These are phyloP conservation scores for Priceomyces medius DNA, from an alignment of 805 yeast species.

Conservation along the genomic window DNA sequence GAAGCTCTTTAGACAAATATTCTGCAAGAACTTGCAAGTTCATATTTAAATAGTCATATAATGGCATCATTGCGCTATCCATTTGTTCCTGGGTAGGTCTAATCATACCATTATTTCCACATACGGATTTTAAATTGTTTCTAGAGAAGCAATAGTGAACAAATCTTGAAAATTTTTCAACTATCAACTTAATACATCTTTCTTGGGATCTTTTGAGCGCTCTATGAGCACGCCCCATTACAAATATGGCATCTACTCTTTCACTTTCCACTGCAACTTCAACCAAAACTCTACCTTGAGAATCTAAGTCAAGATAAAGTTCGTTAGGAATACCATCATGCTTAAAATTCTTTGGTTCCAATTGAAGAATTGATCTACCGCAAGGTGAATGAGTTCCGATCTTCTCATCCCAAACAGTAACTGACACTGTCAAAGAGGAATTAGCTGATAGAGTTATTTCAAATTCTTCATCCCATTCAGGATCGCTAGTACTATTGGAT, in stretches of 20 bases:
- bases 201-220: slow-evolving; percentile 63
- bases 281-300: slow-evolving; percentile 66
- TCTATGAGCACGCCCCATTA: slow-evolving; percentile 73
- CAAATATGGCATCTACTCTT: slow-evolving; percentile 74
- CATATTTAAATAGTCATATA: slow-evolving; percentile 70
- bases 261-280: slow-evolving; percentile 79
- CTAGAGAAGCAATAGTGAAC: slow-evolving; percentile 59
- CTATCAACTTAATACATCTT: slow-evolving; percentile 65
- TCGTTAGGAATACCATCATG: slow-evolving; percentile 71
- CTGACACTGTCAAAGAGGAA: slow-evolving; percentile 47
- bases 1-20: slow-evolving; percentile 52
- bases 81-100: slow-evolving; percentile 47
- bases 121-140: slow-evolving; percentile 53
- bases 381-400: slow-evolving; percentile 58
- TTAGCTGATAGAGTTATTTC: slow-evolving; percentile 48
- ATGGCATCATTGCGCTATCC: slow-evolving; percentile 67
- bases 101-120: slow-evolving; percentile 48
- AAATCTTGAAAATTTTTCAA: slow-evolving; percentile 66
- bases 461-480: slow-evolving; percentile 87
- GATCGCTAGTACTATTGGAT: slow-evolving; percentile 58
- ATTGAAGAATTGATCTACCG: slow-evolving; percentile 59
- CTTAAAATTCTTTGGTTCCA: slow-evolving; percentile 62
- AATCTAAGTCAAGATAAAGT: slow-evolving; percentile 55
- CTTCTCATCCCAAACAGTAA: slow-evolving; percentile 70
- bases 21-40: slow-evolving; percentile 65